A percentile compares a stretch with the other conserved stretches of the same genome.
Evolutionary conservation across 371 early-diverging fungal genomes (phyloP).

Genomic region (Dichotomocladium elegans): DNA sequence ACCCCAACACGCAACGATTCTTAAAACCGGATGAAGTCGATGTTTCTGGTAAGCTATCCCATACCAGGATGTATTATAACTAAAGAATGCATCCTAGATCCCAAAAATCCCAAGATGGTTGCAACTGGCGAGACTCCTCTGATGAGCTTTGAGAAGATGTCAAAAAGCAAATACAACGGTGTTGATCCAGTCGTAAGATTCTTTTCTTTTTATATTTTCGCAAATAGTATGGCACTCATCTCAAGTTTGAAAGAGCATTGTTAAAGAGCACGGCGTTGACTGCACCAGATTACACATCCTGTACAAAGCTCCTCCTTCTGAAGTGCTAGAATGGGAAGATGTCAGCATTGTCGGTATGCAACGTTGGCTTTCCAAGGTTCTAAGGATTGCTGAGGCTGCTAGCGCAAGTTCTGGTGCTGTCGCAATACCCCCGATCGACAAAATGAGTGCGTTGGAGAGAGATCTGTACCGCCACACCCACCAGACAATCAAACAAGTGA

Average conservation of each 20-base stretch:
- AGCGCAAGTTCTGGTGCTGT: neutral
- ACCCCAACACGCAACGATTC: constrained; percentile 74
- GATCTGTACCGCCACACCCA: constrained; percentile 50
- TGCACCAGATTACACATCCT: constrained; percentile 86
- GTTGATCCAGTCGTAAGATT: constrained; percentile 74
- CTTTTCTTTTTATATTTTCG: neutral
- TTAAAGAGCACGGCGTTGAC: constrained; percentile 76
- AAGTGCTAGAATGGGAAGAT: constrained; percentile 91
- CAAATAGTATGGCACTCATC: neutral
- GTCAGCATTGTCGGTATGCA: constrained; percentile 89
- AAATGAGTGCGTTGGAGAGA: constrained; percentile 53
- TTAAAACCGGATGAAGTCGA: constrained; percentile 78
- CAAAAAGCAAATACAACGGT: constrained; percentile 94
- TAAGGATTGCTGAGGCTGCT: constrained; percentile 22
- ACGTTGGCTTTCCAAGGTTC: constrained; percentile 70
- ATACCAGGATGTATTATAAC: no score
- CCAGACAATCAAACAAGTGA: constrained; percentile 54
- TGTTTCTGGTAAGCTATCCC: constrained; percentile 42
- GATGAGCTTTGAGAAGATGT: constrained; percentile 90
- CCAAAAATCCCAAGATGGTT: constrained; percentile 52
- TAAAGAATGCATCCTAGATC: constrained; percentile 23
- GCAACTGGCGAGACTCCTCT: constrained; percentile 60
- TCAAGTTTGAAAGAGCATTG: constrained; percentile 40
- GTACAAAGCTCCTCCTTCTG: constrained; percentile 86
- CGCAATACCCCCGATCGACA: constrained; percentile 11